Evolutionary conservation across 169 alveolate genomes (phyloP).

Genomic region (Theileria sp.): DNA sequence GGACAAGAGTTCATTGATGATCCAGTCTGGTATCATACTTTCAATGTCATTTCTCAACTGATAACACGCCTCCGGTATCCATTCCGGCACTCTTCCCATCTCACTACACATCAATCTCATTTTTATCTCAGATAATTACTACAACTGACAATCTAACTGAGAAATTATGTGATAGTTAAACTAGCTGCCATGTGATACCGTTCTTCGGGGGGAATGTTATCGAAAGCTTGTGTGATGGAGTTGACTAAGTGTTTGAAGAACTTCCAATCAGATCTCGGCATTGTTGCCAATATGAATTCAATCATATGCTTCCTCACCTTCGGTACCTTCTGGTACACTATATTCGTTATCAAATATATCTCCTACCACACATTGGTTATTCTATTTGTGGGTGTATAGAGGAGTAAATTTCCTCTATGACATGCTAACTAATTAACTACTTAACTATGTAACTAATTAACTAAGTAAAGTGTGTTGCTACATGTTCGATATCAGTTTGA

Average conservation of each 20-base stretch:
- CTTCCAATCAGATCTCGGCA: slow-evolving; percentile 73
- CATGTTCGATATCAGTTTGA: slow-evolving; percentile 67
- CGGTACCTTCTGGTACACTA: slow-evolving; percentile 50
- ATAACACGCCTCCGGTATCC: slow-evolving; percentile 64
- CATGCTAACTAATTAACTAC: too few species aligned
- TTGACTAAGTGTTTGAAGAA: slow-evolving; percentile 56
- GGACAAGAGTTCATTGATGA: slow-evolving; percentile 66
- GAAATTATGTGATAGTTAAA: too few species aligned
- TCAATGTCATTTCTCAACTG: slow-evolving; percentile 69
- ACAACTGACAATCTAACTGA: too few species aligned
- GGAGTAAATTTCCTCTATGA: neutral
- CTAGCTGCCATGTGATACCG: too few species aligned
- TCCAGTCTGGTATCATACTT: slow-evolving; percentile 72
- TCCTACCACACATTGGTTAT: slow-evolving; percentile 36
- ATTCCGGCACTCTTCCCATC: slow-evolving; percentile 22
- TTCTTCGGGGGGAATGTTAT: slow-evolving; percentile 31
- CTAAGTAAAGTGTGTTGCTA: neutral
- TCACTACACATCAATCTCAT: too few species aligned
- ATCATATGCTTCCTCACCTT: slow-evolving; percentile 56
- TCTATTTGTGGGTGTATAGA: too few species aligned
- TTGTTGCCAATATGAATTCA: slow-evolving; percentile 66
- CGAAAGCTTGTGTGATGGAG: slow-evolving; percentile 40
- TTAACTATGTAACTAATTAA: neutral
- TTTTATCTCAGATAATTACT: too few species aligned
- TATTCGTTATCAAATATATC: slow-evolving; percentile 27